phyloP scores from a whole-genome alignment of 768 basidiomycete genomes.

The Mycena vulgaris region DNA sequence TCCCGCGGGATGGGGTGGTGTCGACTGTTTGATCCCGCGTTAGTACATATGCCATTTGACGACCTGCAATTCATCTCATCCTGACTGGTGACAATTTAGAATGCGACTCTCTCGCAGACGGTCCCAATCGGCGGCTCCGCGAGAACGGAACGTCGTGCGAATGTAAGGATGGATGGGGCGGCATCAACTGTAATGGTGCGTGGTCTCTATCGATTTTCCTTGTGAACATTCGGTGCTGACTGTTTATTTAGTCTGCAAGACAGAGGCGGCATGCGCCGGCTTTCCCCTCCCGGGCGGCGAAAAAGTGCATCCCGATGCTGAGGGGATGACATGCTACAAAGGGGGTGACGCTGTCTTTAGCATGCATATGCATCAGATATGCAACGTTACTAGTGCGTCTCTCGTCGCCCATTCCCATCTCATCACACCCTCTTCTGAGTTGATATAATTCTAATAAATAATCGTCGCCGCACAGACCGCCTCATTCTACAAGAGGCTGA shows the following conservation, averaged over 20 bases:
- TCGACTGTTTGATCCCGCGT: conserved; percentile 96
- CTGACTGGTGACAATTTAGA: conserved; percentile 73
- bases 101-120: conserved; percentile 95
- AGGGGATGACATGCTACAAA: conserved; percentile 94
- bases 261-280: conserved; percentile 81
- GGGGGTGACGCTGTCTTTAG: conserved; percentile 95
- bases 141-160: conserved; percentile 84
- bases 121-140: conserved; percentile 85
- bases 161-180: conserved; percentile 96
- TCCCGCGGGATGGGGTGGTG: conserved; percentile 97
- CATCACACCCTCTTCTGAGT: not conserved
- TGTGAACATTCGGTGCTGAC: not conserved
- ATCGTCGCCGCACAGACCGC: too few species aligned
- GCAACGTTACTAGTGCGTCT: conserved; percentile 94
- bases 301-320: conserved; percentile 45
- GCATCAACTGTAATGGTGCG: conserved; percentile 97
- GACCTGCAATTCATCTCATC: not conserved
- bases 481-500: conserved; percentile 91
- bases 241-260: conserved; percentile 86
- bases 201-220: conserved; percentile 8
- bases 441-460: conserved; percentile 68
- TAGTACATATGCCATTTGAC: conserved; percentile 51
- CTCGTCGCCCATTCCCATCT: too few species aligned
- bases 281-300: conserved; percentile 78
- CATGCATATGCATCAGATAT: conserved; percentile 98